Percentiles rank a stretch among this genome's conserved stretches.
These are phyloP conservation scores for Colletotrichum euphorbiae DNA, from an alignment of 2,329 filamentous ascomycete genomes.

Conservation along the genomic window DNA sequence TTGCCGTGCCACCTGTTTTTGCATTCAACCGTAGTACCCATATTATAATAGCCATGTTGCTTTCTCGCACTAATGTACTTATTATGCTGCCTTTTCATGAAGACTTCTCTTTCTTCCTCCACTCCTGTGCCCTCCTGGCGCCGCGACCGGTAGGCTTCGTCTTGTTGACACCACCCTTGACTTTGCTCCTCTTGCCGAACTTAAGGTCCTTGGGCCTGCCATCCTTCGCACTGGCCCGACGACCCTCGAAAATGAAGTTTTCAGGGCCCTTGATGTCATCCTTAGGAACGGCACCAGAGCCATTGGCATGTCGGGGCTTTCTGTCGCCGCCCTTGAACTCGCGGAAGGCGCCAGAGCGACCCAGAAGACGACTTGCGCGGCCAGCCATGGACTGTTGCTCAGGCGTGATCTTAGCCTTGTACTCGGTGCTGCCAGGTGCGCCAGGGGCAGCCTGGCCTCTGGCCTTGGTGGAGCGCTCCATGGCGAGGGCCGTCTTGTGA, in stretches of 20 bases:
- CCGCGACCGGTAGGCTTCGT: slow-evolving; percentile 54
- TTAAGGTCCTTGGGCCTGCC: slow-evolving; percentile 72
- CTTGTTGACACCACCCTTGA: slow-evolving; percentile 53
- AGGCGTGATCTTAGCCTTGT: slow-evolving; percentile 77
- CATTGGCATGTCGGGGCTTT: slow-evolving; percentile 42
- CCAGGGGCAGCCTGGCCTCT: slow-evolving; percentile 44
- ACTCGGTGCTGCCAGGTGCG: slow-evolving; percentile 57
- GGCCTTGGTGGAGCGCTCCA: slow-evolving; percentile 60
- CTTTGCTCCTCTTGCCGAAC: slow-evolving; percentile 67
- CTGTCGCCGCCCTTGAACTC: slow-evolving; percentile 44
- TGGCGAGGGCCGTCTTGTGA: slow-evolving; percentile 67
- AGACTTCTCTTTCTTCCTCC: slow-evolving; percentile 55
- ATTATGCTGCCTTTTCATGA: background rate
- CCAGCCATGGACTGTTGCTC: slow-evolving; percentile 78
- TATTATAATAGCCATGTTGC: too few species aligned
- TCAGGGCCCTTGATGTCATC: slow-evolving; percentile 69
- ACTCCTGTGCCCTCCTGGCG: slow-evolving; percentile 55
- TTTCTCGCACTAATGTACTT: background rate
- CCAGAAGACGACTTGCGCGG: slow-evolving; percentile 80
- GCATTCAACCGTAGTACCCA: slow-evolving; percentile 9
- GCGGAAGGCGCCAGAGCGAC: slow-evolving; percentile 71
- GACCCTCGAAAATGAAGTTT: slow-evolving; percentile 83
- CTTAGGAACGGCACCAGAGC: slow-evolving; percentile 41
- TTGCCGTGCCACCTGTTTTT: slow-evolving; percentile 6
- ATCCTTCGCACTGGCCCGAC: slow-evolving; percentile 75